Evolutionary conservation across 208 protist species (phyloP).

Genomic region (Trypanosoma boissoni): DNA sequence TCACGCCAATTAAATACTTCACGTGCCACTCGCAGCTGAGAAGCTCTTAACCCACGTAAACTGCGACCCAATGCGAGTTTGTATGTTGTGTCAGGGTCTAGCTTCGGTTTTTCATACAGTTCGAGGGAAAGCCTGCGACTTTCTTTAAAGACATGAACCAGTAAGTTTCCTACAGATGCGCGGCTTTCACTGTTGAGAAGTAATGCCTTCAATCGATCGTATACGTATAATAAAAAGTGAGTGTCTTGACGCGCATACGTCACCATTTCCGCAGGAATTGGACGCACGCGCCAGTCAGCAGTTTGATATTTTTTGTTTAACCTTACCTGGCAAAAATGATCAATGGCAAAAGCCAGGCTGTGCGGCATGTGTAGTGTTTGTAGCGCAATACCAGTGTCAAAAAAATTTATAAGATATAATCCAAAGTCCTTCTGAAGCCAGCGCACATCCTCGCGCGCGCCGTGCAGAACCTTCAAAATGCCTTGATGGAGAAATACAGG

Average conservation of each 20-base stretch:
- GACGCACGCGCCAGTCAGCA: conserved; percentile 97
- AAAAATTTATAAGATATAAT: conserved; percentile 98
- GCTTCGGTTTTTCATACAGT: conserved; percentile 91
- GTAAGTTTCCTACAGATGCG: conserved; percentile 77
- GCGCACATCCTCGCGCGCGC: conserved; percentile 94
- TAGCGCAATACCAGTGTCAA: conserved; percentile 97
- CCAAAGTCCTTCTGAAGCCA: conserved; percentile 99
- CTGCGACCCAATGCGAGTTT: conserved; percentile 65
- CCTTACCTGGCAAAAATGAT: conserved; percentile 93
- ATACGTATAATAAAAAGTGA: conserved; percentile 98
- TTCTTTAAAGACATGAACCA: conserved; percentile 82
- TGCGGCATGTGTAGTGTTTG: conserved; percentile 90
- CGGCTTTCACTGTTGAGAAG: conserved; percentile 78
- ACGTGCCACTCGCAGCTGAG: conserved; percentile 60
- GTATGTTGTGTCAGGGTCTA: conserved; percentile 73
- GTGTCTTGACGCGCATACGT: conserved; percentile 97
- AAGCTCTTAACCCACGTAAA: conserved; percentile 54
- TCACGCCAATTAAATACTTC: conserved; percentile 88
- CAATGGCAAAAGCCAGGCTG: conserved; percentile 93
- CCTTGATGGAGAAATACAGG: conserved; percentile 88
- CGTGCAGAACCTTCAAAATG: conserved; percentile 98
- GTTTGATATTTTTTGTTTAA: conserved; percentile 98
- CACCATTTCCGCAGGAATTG: conserved; percentile 96
- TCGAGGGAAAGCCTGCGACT: conserved; percentile 82
- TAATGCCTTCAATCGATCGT: conserved; percentile 88